Percentiles rank a stretch among this genome's conserved stretches.
Evolutionary conservation across 441 rosid genomes (phyloP).

Genomic region (Melianthus villosus): DNA sequence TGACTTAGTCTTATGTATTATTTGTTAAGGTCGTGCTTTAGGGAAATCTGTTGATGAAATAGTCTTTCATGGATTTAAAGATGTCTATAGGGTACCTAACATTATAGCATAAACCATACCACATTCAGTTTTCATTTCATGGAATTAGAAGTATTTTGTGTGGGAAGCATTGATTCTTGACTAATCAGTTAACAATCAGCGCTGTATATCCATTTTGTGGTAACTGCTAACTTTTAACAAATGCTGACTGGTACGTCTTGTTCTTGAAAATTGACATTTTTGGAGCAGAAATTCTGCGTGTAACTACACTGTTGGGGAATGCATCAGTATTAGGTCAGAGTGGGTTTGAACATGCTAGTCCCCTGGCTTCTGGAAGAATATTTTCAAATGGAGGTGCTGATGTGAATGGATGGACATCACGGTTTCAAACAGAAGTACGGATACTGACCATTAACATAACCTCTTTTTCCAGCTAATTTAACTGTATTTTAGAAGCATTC

Average conservation of each 20-base stretch:
- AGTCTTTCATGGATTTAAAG: too few relatives aligned
- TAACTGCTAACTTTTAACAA: constrained; percentile 62
- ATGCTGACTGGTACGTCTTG: constrained; percentile 93
- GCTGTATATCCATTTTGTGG: constrained; percentile 54
- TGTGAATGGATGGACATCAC: constrained; percentile 91
- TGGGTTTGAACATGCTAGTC: constrained; percentile 98
- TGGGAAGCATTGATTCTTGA: constrained; percentile 25
- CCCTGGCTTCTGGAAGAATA: constrained; percentile 85
- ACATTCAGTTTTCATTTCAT: too few relatives aligned
- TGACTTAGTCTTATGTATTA: too few relatives aligned
- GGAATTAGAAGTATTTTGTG: constrained; percentile 18
- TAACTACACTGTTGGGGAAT: constrained; percentile 98
- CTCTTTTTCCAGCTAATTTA: constrained; percentile 52
- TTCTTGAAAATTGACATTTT: constrained; percentile 97
- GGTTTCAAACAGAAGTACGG: constrained; percentile 97
- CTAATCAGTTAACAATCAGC: constrained; percentile 42
- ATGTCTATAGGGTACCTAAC: too few relatives aligned
- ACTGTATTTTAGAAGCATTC: constrained; percentile 32
- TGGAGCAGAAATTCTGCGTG: constrained; percentile 99
- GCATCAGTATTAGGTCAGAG: constrained; percentile 95
- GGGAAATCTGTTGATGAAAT: too few relatives aligned
- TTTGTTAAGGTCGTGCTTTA: too few relatives aligned
- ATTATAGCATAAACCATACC: too few relatives aligned
- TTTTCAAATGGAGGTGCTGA: constrained; percentile 91
- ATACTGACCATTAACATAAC: constrained; percentile 99